These are phyloP conservation scores for Eutypella sp. DNA, from an alignment of 2,329 filamentous ascomycete genomes.

Conservation along the genomic window DNA sequence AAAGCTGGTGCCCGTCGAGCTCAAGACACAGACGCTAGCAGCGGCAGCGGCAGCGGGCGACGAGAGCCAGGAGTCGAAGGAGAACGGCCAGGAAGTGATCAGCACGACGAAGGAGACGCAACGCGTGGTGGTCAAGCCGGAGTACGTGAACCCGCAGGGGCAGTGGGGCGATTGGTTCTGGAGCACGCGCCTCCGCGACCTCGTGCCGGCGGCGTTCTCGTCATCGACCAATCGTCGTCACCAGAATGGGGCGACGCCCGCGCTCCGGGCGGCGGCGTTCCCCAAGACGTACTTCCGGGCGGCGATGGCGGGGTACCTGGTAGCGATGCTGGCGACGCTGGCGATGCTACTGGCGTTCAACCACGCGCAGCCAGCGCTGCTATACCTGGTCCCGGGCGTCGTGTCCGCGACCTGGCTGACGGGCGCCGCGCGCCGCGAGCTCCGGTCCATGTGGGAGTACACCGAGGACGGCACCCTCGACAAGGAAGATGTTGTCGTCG, in stretches of 20 bases:
- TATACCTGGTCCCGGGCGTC: constrained; percentile 89
- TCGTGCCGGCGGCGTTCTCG: constrained; percentile 17
- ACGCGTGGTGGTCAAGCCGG: constrained; percentile 44
- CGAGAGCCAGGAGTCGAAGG: too few species aligned
- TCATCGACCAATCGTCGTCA: neutral
- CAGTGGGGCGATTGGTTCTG: constrained; percentile 83
- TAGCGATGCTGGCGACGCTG: constrained; percentile 74
- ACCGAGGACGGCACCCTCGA: constrained; percentile 65
- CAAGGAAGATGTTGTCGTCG: constrained; percentile 49
- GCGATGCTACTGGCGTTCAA: constrained; percentile 71
- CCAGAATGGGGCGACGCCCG: constrained; percentile 23
- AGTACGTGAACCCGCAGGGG: constrained; percentile 57
- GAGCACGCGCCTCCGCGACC: constrained; percentile 41
- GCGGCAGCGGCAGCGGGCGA: constrained; percentile 21
- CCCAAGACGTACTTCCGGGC: constrained; percentile 82
- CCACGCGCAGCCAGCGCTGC: constrained; percentile 81
- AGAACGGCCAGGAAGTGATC: too few species aligned
- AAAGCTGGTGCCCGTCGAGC: constrained; percentile 37
- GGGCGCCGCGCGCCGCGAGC: constrained; percentile 64
- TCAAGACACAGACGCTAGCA: constrained; percentile 28
- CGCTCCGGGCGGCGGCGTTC: constrained; percentile 50
- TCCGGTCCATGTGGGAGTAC: constrained; percentile 73
- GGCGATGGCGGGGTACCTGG: constrained; percentile 67
- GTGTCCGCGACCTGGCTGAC: constrained; percentile 71
- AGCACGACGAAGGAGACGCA: constrained; percentile 32